Evolutionary conservation across 2,329 filamentous ascomycete genomes (phyloP), one percentile per base, ranked within the genome.

Genomic region (Fusarium xylarioides): DNA sequence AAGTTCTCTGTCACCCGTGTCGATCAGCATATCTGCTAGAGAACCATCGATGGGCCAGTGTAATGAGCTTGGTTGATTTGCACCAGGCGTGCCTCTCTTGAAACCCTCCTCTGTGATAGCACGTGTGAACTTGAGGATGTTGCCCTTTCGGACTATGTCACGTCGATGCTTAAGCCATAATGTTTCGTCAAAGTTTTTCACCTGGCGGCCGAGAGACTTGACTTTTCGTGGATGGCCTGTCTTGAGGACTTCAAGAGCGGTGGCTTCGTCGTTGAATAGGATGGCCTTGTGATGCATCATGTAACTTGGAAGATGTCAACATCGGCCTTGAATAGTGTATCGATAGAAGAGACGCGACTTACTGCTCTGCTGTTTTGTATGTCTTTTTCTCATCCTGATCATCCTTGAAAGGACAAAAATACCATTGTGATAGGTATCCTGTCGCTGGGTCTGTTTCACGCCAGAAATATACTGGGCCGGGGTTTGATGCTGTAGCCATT

Each of bases 361-460:
- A 87, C 83, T 89, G 87, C 72, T 89, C 87, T 2, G 86, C 85
- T 6, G 86, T 87, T n/a, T 79, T 78, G 75, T 86, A 89, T 18
- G 83, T 79, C 42, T 81, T 80, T 11, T 73, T 72, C 7, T 78
- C 73, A 54, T 81, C 79, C 6, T 78, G 63, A 9, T 82, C 81
- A 58, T 84, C 82, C 42, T 63, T 81, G 74, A 91, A 92, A 5
- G 84, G 80, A 23, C 82, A 85, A 56, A 81, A 75, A 76, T 88
- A 90, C 90, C 90, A 92, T 80, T 92, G 90, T 1, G 86, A 89
- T n/a, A 92, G 83, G 80, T 85, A 91, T 44, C 88, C 89, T 37
- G 86, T 82, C 6, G 80, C 77, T 2, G 80, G 72, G 63, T 89
- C 84, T 19, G 82, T 83, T 50, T 86, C 84, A 32, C 82, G 80